These are phyloP conservation scores for Neonectria sp. DNA, from an alignment of 2,329 filamentous ascomycete genomes.

Conservation along the genomic window DNA sequence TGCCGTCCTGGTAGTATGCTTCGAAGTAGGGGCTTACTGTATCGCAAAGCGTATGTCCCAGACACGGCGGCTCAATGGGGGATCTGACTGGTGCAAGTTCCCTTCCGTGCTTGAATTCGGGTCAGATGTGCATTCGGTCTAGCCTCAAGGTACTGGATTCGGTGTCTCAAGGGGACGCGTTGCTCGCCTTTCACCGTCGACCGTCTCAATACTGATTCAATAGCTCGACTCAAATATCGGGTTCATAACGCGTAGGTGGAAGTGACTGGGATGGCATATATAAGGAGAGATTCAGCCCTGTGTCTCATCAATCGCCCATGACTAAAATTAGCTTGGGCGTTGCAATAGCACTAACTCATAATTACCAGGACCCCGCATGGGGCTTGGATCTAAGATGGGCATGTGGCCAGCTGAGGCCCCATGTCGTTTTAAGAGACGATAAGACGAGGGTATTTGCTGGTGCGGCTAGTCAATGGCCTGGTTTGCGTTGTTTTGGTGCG, in stretches of 20 bases:
- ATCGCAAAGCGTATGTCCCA: background rate
- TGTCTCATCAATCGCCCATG: slow-evolving; percentile 34
- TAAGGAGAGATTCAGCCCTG: slow-evolving; percentile 31
- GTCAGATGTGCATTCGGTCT: background rate
- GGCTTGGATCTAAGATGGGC: slow-evolving; percentile 20
- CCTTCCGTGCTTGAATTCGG: background rate
- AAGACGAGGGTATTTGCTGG: slow-evolving; percentile 5
- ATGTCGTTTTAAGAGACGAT: slow-evolving; percentile 17
- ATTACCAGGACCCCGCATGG: slow-evolving; percentile 35
- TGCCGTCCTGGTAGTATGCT: background rate
- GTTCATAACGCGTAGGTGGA: slow-evolving; percentile 3
- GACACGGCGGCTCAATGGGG: background rate
- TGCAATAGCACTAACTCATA: slow-evolving; percentile 24
- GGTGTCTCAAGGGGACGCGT: slow-evolving; percentile 17
- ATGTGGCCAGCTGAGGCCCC: slow-evolving; percentile 22
- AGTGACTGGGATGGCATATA: slow-evolving; percentile 25
- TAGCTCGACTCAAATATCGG: slow-evolving; percentile 5
- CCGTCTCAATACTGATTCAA: slow-evolving; percentile 12
- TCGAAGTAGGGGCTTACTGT: slow-evolving; percentile 1
- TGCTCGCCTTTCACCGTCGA: background rate
- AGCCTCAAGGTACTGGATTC: background rate
- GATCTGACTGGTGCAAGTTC: background rate
- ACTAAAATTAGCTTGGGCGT: slow-evolving; percentile 43
- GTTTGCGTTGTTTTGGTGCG: slow-evolving; percentile 15
- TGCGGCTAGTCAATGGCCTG: slow-evolving; percentile 15